These are phyloP conservation scores for Cicer judaicum DNA, from an alignment of 306 rosid species.

Conservation along the genomic window DNA sequence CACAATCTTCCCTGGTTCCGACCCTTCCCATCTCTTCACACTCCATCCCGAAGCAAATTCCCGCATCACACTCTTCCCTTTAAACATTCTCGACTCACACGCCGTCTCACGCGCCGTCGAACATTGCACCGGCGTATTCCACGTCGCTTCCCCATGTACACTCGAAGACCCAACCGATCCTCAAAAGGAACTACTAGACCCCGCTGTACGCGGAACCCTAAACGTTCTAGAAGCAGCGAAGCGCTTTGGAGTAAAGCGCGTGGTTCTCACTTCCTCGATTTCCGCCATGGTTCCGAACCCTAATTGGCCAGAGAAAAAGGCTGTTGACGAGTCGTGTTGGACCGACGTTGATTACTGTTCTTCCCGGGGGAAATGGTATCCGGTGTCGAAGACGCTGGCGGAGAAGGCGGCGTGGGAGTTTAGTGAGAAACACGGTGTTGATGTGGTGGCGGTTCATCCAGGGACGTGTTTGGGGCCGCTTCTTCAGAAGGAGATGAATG, in stretches of 20 bases:
- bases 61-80: slow-evolving; percentile 55
- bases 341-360: slow-evolving; percentile 74
- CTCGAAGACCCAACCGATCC: slow-evolving; percentile 80
- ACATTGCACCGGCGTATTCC: slow-evolving; percentile 77
- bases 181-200: slow-evolving; percentile 57
- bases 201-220: slow-evolving; percentile 81
- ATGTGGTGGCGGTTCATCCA: slow-evolving; percentile 73
- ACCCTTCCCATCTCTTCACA: slow-evolving; percentile 63
- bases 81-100: slow-evolving; percentile 58
- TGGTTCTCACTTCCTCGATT: slow-evolving; percentile 84
- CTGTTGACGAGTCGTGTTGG: slow-evolving; percentile 77
- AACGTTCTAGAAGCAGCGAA: slow-evolving; percentile 73
- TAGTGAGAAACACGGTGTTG: slow-evolving; percentile 50
- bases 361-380: slow-evolving; percentile 76
- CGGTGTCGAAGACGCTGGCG: slow-evolving; percentile 83
- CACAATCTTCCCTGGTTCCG: slow-evolving; percentile 68
- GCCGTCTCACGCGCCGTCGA: slow-evolving; percentile 61
- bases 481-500: slow-evolving; percentile 71
- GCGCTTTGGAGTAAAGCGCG: slow-evolving; percentile 59
- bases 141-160: slow-evolving; percentile 88
- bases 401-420: slow-evolving; percentile 86
- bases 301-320: slow-evolving; percentile 58
- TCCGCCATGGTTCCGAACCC: slow-evolving; percentile 90
- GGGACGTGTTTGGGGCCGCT: slow-evolving; percentile 73
- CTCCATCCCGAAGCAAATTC: slow-evolving; percentile 53